Evolutionary conservation across 179 eudicot genomes (phyloP), one percentile per base, ranked within the genome.

Genomic region (Beta macrorhiza): DNA sequence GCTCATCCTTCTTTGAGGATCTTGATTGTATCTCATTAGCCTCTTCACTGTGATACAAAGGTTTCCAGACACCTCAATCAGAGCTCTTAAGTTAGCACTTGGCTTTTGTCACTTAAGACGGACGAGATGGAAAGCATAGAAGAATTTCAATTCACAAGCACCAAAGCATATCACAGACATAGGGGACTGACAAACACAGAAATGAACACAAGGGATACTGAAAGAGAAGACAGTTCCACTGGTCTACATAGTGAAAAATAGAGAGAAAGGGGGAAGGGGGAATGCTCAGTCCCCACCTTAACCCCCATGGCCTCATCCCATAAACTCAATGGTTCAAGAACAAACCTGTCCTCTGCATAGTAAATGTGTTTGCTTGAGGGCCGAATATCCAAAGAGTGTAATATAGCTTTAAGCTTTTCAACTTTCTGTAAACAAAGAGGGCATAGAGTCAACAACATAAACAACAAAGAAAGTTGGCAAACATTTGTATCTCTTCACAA

Each of bases 271-370:
- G 74, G 49, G 59, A 8, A 47, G 25, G 56, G 37, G 15, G 42
- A 51, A 49, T 14, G 13, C 19, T 17, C 2, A 44, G 53, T 68
- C 71, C 44, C 16, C 73, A 45, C 32, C 42, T 37, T 37, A 37
- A 73, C 19, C 10, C 15, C 37, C 32, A 74, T 37, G 42, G 42
- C 42, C 17, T 37, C 15, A 44, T 49, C 56, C 65, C 17, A 3
- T 42, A 25, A 65, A 45, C 20, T 32, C 44, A 8, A 37, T 62
- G 73, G 56, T 22, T 62, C 25, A 76, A 77, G 53, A 71, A 71
- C 85, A 86, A 67, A 93, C 98, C 92, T 91, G 88, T 93, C 93
- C 82, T 93, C 96, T 5, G 96, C 98, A 88, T 82, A 94, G 80
- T 91, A 93, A 51, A 93, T 78, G 76, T 91, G 98, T 78, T 78